A percentile compares a stretch with the other conserved stretches of the same genome.
phyloP scores from a whole-genome alignment of 2,329 filamentous ascomycete genomes.

The Colletotrichum sansevieriae region DNA sequence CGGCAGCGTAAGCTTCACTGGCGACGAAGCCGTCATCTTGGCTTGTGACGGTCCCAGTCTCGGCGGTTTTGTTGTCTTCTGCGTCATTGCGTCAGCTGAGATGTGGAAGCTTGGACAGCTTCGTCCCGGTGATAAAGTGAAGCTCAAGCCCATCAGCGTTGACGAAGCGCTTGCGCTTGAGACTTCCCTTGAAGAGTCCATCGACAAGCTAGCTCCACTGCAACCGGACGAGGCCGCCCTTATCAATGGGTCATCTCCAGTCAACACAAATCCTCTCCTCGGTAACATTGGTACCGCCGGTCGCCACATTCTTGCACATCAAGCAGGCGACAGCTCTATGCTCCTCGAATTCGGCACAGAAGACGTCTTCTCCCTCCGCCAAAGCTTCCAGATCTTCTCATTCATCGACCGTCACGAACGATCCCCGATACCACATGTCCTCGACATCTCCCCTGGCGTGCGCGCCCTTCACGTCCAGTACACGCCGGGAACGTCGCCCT shows the following conservation, averaged over 20 bases:
- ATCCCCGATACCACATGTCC: constrained; percentile 47
- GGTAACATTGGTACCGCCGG: constrained; percentile 41
- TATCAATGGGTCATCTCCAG: background rate
- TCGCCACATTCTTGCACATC: constrained; percentile 45
- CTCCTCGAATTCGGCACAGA: constrained; percentile 51
- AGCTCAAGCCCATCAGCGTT: constrained; percentile 48
- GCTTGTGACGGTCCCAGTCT: constrained; percentile 56
- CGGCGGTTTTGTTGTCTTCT: constrained; percentile 57
- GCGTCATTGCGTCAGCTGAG: constrained; percentile 53
- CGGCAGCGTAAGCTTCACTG: constrained; percentile 58
- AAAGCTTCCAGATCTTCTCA: constrained; percentile 51
- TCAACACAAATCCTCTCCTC: constrained; percentile 27
- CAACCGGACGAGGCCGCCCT: background rate
- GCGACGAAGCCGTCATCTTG: constrained; percentile 56
- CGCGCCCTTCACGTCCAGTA: constrained; percentile 52
- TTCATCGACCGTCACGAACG: constrained; percentile 50
- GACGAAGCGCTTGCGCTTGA: constrained; percentile 46
- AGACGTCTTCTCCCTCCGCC: constrained; percentile 48
- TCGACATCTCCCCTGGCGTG: constrained; percentile 52
- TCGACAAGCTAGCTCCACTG: constrained; percentile 42
- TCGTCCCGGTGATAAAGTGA: constrained; percentile 54
- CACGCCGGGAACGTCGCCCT: constrained; percentile 40
- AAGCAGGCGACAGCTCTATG: constrained; percentile 52
- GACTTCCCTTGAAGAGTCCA: constrained; percentile 42
- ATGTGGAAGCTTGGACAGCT: constrained; percentile 59